Conservation (phyloP, 768 basidiomycete genomes). For the Suillus subaureus region DNA sequence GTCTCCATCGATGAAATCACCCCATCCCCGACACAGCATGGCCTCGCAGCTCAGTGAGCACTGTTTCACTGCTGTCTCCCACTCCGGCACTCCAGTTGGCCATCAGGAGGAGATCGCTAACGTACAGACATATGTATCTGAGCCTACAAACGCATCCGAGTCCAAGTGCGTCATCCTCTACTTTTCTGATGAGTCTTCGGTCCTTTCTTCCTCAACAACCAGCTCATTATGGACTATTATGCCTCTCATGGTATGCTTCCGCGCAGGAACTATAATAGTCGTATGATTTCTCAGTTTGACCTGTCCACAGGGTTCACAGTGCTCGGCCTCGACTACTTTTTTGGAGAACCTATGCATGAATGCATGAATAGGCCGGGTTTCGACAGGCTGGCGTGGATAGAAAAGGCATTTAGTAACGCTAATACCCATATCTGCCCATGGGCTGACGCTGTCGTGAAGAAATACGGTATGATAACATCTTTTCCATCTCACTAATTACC, state of each 20-base stretch:
- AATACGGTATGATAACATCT: constrained; percentile 38
- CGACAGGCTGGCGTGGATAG: constrained; percentile 46
- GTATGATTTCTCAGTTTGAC: neutral
- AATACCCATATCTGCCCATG: constrained; percentile 42
- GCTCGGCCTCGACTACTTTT: constrained; percentile 56
- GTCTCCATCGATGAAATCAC: neutral
- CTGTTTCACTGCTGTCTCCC: constrained; percentile 49
- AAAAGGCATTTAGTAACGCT: constrained; percentile 34
- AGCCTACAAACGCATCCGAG: constrained; percentile 33
- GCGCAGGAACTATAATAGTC: neutral
- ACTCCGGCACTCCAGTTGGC: constrained; percentile 47
- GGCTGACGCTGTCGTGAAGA: constrained; percentile 45
- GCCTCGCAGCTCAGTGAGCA: neutral
- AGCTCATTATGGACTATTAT: constrained; percentile 58
- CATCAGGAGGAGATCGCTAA: constrained; percentile 43
- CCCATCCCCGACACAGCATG: constrained; percentile 16
- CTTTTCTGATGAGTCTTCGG: constrained; percentile 56
- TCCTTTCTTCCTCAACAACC: constrained; percentile 51
- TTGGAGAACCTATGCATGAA: constrained; percentile 42
- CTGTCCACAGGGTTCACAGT: constrained; percentile 49
- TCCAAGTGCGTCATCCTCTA: constrained; percentile 52
- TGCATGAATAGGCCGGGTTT: constrained; percentile 37
- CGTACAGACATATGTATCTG: constrained; percentile 51
- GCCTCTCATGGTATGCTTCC: constrained; percentile 46
- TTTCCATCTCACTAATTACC: neutral